These are phyloP conservation scores for Mastigamoeba balamuthi DNA, from an alignment of 78 protist species.

Conservation along the genomic window DNA sequence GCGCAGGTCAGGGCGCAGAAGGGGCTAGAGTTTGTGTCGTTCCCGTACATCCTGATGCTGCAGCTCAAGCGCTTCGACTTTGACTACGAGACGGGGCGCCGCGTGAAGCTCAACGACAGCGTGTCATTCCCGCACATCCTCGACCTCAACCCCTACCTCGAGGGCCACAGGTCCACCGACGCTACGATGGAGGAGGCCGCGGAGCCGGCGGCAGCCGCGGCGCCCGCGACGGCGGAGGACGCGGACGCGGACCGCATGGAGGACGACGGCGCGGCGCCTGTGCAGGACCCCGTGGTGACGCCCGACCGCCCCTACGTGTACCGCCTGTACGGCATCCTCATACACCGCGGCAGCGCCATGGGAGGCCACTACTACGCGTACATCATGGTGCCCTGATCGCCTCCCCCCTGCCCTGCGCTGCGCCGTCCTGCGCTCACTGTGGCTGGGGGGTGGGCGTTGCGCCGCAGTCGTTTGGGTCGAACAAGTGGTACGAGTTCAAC, in stretches of 20 bases:
- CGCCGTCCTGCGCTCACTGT: no score
- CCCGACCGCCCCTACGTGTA: conserved; percentile 15
- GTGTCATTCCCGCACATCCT: conserved; percentile 24
- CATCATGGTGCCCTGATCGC: no score
- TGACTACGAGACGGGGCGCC: conserved; percentile 11
- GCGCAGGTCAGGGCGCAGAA: conserved; percentile 2
- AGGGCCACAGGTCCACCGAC: no score
- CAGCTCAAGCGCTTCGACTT: conserved; percentile 54
- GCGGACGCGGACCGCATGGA: background rate
- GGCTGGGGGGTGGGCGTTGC: no score
- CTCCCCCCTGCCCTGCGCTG: no score
- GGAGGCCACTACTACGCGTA: conserved; percentile 39
- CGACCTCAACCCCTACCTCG: conserved; percentile 1
- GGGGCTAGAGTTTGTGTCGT: background rate
- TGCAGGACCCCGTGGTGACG: background rate
- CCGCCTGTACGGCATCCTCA: conserved; percentile 42
- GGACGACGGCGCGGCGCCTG: background rate
- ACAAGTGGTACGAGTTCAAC: conserved; percentile 39
- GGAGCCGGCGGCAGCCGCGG: background rate
- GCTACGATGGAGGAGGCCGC: background rate
- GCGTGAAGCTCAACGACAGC: conserved; percentile 17
- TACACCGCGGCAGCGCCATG: conserved; percentile 47
- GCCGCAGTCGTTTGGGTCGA: background rate
- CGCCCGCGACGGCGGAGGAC: background rate
- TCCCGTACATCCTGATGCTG: conserved; percentile 46